Base-by-base conservation (phyloP, 352 stramenopile genomes). In the Phytophthora macrochlamydospora region DNA sequence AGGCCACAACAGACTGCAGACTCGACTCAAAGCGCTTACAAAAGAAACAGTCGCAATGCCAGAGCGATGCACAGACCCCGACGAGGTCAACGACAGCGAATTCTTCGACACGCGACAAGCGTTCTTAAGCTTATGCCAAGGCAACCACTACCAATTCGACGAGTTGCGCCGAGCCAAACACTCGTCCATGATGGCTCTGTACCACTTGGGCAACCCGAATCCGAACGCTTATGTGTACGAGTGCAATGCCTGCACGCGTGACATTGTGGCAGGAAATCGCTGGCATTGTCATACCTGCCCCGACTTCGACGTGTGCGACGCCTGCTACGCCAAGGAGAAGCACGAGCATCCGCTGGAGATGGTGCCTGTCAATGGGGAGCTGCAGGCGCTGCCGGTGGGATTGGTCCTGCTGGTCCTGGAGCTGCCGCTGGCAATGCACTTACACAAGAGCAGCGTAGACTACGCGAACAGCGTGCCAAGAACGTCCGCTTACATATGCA, bases 61-160 rank as follows among this genome's bases (percentile, higher is more conserved):
- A 7, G 65, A 84, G n/a, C 90, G 91, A 52, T 94, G 85, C 58
- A 83, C 78, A 4, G 85, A 95, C 51, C 86, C 84, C 4, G 85
- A 95, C 65, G 85, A 93, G 51, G 61, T 90, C n/a, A 90, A 93
- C 56, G 87, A 96, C 58, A 93, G 83, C 68, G 89, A 97, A 76
- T 94, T 97, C 67, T 95, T 98, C 37, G 98, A 99, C 73, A 99
- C 98, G 56, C 92, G 97, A 38, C 97, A 99, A 75, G 93, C 95
- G 1, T 99, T 99, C 73, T 85, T 99, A 62, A 99, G 98, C 71
- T 71, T 99, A 13, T 99, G 97, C 67, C 88, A 93, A 32, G 83
- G 87, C 28, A 99, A 99, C 71, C 97, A 99, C 71, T 99, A 99
- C 81, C 97, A 99, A 77, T 99, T 99, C 65, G 97, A 99, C 75